Evolutionary conservation across 1,284 basidiomycete species (phyloP), one percentile per base, ranked within the genome.

Genomic region (Apiotrichum akiyoshidainum): DNA sequence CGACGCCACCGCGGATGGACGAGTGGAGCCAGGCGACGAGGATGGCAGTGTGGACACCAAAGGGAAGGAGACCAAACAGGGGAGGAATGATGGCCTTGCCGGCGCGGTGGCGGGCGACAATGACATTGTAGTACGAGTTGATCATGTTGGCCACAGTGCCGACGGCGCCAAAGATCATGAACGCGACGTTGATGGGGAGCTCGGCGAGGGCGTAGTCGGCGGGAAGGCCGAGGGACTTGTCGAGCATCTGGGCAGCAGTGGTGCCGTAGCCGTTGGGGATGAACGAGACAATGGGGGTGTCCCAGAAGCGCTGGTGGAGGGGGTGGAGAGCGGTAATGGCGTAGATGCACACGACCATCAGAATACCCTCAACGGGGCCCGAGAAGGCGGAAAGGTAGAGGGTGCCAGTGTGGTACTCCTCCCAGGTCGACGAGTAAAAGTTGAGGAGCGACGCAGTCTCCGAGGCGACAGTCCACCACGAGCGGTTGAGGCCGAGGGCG

Each of bases 361-460:
- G 79, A 68, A 99, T 97, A 11, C 95, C 95, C 77, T 98, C 95
- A 2, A 98, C 91, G 0, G 95, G 95, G 0, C 95, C 95, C 11
- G 91, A 95, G 78, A 96, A 97, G 33, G 87, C 85, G n/a, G 91
- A 91, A 17, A 96, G 85, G 79, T 87, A 96, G 8, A 97, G 80
- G 62, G 87, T 86, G 31, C 90, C 90, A 1, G 95, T 99, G 76
- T 99, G 89, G 71, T 90, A 95, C 78, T 99, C 95, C 73, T 99
- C 95, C 95, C 95, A 98, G 61, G 76, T 79, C 41, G 76, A 78
- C 45, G 97, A 82, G 76, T 98, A 98, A 74, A 99, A 99, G 78
- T 92, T 97, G 63, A 89, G 88, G 17, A 96, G 83, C 0, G 92
- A 89, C 0, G 89, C 90, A 12, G 89, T 81, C 73, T 95, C 88